These are phyloP conservation scores for Saksenaea oblongispora DNA, from an alignment of 371 early-diverging fungal species.

Conservation along the genomic window DNA sequence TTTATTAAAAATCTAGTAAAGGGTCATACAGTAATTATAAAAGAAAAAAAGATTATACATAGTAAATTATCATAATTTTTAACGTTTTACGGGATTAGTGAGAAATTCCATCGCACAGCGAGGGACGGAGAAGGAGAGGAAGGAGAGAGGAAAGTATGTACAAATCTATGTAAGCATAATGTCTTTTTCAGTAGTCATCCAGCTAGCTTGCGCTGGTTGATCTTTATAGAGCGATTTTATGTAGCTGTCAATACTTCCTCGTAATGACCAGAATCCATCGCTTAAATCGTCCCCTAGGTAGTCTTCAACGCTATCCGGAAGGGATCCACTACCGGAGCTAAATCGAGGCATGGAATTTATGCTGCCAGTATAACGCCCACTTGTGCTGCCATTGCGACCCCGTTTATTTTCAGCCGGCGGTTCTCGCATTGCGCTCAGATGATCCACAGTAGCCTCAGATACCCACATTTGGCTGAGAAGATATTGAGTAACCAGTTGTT, in stretches of 20 bases:
- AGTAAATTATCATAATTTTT: too few relatives aligned
- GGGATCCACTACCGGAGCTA: neutral
- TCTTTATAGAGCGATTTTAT: neutral
- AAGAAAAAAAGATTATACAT: too few relatives aligned
- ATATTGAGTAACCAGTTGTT: constrained; percentile 63
- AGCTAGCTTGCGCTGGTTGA: neutral
- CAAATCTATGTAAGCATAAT: neutral
- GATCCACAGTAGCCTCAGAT: constrained; percentile 69
- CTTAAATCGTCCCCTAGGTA: neutral
- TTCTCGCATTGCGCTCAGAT: constrained; percentile 62
- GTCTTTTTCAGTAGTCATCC: neutral
- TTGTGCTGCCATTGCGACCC: neutral
- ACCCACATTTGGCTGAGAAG: constrained; percentile 49
- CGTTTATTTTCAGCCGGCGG: constrained; percentile 44
- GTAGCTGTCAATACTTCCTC: constrained; percentile 3
- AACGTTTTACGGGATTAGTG: too few relatives aligned
- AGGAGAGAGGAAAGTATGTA: neutral
- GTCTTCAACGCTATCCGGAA: neutral
- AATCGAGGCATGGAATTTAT: neutral
- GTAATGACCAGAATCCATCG: constrained; percentile 2
- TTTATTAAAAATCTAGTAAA: too few relatives aligned
- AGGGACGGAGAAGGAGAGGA: neutral
- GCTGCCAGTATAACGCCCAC: neutral
- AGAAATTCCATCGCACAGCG: neutral
- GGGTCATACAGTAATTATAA: too few relatives aligned